Evolutionary conservation across 257 asterid species (phyloP).

Genomic region (Dorcoceras hygrometricum): DNA sequence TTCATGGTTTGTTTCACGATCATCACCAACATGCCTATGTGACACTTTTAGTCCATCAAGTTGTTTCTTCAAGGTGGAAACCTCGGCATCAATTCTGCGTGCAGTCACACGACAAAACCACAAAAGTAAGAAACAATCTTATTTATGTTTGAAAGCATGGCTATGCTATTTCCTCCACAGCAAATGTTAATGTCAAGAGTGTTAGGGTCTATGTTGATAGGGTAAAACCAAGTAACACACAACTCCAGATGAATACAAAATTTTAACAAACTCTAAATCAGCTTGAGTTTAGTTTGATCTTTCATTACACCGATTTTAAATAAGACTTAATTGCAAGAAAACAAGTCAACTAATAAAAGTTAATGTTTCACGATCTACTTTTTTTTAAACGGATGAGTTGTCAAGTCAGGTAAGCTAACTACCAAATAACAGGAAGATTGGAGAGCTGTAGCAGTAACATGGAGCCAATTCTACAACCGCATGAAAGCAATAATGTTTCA

Average conservation of each 20-base stretch:
- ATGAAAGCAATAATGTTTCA: too few species aligned
- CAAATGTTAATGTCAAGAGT: conserved; percentile 14
- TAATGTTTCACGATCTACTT: background rate
- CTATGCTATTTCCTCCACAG: background rate
- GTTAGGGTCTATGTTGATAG: conserved; percentile 7
- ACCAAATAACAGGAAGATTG: background rate
- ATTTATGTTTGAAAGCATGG: conserved; percentile 17
- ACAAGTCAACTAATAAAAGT: conserved; percentile 11
- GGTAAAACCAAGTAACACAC: conserved; percentile 8
- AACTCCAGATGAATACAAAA: background rate
- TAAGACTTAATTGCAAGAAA: background rate
- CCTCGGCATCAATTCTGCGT: conserved; percentile 81
- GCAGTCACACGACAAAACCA: conserved; percentile 24
- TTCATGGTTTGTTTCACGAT: conserved; percentile 34
- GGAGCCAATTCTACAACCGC: background rate
- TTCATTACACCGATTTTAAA: conserved; percentile 11
- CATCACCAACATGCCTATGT: conserved; percentile 35
- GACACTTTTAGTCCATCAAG: conserved; percentile 59
- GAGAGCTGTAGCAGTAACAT: background rate
- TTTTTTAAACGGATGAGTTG: background rate
- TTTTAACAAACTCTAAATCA: conserved; percentile 16
- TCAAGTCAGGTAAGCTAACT: background rate
- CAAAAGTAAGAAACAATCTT: conserved; percentile 25
- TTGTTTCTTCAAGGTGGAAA: conserved; percentile 63
- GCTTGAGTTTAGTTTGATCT: background rate